Percentiles rank a stretch among this genome's conserved stretches.
Evolutionary conservation across 148 eudicot species (phyloP).

Genomic region (Simmondsia chinensis): DNA sequence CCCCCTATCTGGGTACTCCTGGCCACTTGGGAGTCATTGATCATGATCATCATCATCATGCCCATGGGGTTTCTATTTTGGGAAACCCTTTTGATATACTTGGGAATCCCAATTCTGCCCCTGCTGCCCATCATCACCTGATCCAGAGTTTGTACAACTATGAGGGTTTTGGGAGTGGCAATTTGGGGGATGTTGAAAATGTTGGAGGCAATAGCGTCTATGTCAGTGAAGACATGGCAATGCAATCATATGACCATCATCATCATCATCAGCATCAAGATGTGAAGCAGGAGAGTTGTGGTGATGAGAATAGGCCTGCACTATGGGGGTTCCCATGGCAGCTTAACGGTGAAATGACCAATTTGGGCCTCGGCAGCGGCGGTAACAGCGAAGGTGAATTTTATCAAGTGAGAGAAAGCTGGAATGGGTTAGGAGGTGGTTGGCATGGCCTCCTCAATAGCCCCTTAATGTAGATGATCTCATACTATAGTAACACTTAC

Average conservation of each 20-base stretch:
- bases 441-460: conserved; percentile 70
- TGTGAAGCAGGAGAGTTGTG: conserved; percentile 47
- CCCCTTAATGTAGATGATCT: conserved; percentile 63
- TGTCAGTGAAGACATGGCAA: conserved; percentile 12
- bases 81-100: conserved; percentile 7
- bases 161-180: no score
- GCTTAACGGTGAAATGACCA: conserved; percentile 22
- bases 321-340: conserved; percentile 69
- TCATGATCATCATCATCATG: conserved; percentile 41
- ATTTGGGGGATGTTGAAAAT: conserved; percentile 17
- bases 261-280: conserved; percentile 8
- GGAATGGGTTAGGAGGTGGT: conserved; percentile 44
- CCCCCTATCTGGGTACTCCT: conserved; percentile 16
- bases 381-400: conserved; percentile 14
- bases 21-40: conserved; percentile 24
- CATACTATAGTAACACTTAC: no score
- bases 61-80: conserved; percentile 10
- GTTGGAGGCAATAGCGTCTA: conserved; percentile 2
- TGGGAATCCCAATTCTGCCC: conserved; percentile 7
- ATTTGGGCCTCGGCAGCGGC: conserved; percentile 7
- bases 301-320: conserved; percentile 22
- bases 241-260: conserved; percentile 21
- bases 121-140: conserved; percentile 17
- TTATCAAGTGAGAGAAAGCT: conserved; percentile 29
- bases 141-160: conserved; percentile 25